Evolutionary conservation across 495 filamentous ascomycete genomes (phyloP).

Genomic region (Hypoxylon crocopeplum): DNA sequence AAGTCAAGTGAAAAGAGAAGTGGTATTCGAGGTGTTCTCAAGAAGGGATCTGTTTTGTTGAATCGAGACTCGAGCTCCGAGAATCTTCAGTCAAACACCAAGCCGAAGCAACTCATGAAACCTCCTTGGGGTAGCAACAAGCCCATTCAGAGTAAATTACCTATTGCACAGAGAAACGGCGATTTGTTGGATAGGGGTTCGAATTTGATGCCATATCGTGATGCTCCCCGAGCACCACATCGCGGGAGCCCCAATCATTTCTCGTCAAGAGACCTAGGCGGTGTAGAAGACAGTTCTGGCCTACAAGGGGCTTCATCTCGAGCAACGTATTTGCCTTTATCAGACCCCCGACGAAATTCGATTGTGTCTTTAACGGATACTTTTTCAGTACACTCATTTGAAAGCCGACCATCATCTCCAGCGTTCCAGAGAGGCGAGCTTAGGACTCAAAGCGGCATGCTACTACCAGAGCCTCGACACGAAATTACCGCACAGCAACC

Average conservation of each 20-base stretch:
- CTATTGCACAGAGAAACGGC: constrained; percentile 4
- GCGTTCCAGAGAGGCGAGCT: constrained; percentile 53
- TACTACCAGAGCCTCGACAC: constrained; percentile 56
- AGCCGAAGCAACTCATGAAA: constrained; percentile 27
- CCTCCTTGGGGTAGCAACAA: constrained; percentile 32
- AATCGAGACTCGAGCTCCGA: constrained; percentile 41
- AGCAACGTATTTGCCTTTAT: constrained; percentile 57
- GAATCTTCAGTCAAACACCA: constrained; percentile 24
- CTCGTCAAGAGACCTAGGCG: constrained; percentile 44
- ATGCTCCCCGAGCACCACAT: constrained; percentile 51
- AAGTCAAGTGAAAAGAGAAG: constrained; percentile 41
- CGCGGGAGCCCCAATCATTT: constrained; percentile 46
- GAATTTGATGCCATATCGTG: constrained; percentile 31
- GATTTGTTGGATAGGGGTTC: constrained; percentile 31
- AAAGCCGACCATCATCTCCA: constrained; percentile 59
- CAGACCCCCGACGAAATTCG: constrained; percentile 63
- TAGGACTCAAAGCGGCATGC: constrained; percentile 56
- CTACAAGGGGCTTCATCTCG: constrained; percentile 44
- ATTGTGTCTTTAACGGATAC: constrained; percentile 66
- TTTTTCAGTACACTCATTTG: constrained; percentile 59
- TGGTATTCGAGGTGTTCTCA: constrained; percentile 42
- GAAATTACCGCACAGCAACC: constrained; percentile 39
- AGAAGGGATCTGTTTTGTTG: constrained; percentile 36
- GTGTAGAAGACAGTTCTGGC: constrained; percentile 21
- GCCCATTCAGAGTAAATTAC: constrained; percentile 14